phyloP scores from a whole-genome alignment of 2,329 filamentous ascomycete species.

The Xylariaceae sp. region DNA sequence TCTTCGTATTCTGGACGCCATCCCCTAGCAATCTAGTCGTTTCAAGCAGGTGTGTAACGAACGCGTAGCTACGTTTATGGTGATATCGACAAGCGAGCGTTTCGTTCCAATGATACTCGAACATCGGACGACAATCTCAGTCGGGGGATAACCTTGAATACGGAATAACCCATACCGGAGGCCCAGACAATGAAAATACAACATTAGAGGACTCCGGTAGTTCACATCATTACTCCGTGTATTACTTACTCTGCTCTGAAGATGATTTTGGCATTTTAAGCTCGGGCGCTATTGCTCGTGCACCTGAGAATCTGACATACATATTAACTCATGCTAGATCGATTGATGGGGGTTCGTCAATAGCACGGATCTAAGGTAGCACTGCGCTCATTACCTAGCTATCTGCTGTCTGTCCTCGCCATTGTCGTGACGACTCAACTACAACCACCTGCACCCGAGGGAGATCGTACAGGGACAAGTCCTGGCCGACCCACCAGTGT shows the following conservation, averaged over 20 bases:
- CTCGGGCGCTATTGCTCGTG: not conserved
- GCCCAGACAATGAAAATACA: conserved; percentile 15
- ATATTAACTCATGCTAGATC: not conserved
- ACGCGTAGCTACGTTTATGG: not conserved
- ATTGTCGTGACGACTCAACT: not conserved
- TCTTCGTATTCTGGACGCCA: conserved; percentile 14
- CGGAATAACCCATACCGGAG: conserved; percentile 7
- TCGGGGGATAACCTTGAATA: conserved; percentile 2
- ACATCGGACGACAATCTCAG: conserved; percentile 20
- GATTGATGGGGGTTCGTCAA: not conserved
- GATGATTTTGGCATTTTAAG: conserved; percentile 1
- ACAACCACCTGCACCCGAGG: not conserved
- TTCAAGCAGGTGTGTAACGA: conserved; percentile 17
- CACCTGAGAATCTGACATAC: conserved; percentile 3
- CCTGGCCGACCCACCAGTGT: conserved; percentile 2
- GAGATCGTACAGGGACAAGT: not conserved
- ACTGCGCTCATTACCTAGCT: not conserved
- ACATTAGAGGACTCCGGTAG: conserved; percentile 10
- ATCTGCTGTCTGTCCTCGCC: not conserved
- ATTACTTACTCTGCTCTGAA: not conserved
- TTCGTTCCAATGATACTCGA: conserved; percentile 20
- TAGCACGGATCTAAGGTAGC: conserved; percentile 1
- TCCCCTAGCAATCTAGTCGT: not conserved
- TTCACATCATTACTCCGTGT: not conserved
- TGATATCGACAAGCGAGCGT: conserved; percentile 7